Percentiles rank a stretch among this genome's conserved stretches.
phyloP scores from a whole-genome alignment of 805 yeast species.

The Candida pseudoglaebosa region DNA sequence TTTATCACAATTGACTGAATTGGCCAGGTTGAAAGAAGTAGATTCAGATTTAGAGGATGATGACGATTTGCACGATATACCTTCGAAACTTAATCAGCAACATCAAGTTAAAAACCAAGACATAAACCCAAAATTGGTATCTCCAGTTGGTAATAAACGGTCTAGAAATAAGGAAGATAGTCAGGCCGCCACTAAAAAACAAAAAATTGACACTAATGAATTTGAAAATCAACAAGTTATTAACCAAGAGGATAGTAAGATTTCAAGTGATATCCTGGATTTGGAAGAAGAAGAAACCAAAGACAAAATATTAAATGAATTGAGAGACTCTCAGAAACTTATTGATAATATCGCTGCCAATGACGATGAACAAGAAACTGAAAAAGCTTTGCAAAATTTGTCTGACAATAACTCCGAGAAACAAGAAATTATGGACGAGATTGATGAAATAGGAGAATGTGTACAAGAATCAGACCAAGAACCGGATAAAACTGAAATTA shows the following conservation, averaged over 20 bases:
- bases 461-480: too few relatives aligned
- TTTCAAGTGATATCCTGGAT: not conserved
- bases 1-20: conserved; percentile 38
- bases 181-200: conserved; percentile 1
- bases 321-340: conserved; percentile 1
- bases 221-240: not conserved
- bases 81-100: not conserved
- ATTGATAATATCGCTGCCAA: not conserved
- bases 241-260: conserved; percentile 5
- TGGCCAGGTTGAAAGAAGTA: conserved; percentile 37
- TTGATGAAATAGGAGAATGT: too few relatives aligned
- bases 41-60: conserved; percentile 31
- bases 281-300: conserved; percentile 1
- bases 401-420: not conserved
- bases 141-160: conserved; percentile 1
- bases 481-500: not conserved
- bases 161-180: not conserved
- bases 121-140: conserved; percentile 14
- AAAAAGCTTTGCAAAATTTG: not conserved
- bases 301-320: conserved; percentile 1
- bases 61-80: conserved; percentile 7
- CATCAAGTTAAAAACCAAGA: conserved; percentile 12
- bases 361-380: not conserved
- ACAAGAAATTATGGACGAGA: not conserved
- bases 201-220: not conserved